Percentiles rank a stretch among this genome's conserved stretches.
Conservation (phyloP, 257 asterid genomes). For the Vinca minor region DNA sequence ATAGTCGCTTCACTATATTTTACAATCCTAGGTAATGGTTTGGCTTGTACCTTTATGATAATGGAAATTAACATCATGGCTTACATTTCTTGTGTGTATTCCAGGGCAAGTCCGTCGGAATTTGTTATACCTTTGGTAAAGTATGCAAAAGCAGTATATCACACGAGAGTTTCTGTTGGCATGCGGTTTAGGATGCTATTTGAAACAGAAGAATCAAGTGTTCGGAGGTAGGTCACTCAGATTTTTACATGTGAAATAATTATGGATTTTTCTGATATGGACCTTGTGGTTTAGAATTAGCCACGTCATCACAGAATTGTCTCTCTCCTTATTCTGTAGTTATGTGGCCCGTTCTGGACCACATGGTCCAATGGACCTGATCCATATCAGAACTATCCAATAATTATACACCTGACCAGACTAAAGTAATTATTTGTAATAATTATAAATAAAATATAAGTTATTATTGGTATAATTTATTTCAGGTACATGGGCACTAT, state of each 20-base stretch:
- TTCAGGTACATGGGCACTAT: conserved; percentile 89
- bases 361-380: too few species aligned
- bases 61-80: background rate
- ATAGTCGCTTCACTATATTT: conserved; percentile 82
- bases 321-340: too few species aligned
- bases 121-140: conserved; percentile 85
- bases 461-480: conserved; percentile 4
- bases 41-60: background rate
- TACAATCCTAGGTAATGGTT: conserved; percentile 68
- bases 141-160: conserved; percentile 79
- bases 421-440: too few species aligned
- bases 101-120: conserved; percentile 88
- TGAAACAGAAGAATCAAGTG: conserved; percentile 89
- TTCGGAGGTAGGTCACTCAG: conserved; percentile 57
- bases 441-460: too few species aligned
- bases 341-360: too few species aligned
- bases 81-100: conserved; percentile 14
- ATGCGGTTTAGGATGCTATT: conserved; percentile 95
- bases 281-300: too few species aligned
- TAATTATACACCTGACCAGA: too few species aligned
- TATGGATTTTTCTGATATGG: too few species aligned
- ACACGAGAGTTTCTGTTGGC: conserved; percentile 80
- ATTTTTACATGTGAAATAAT: background rate
- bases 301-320: too few species aligned
- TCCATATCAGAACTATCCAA: too few species aligned